A percentile compares a stretch with the other conserved stretches of the same genome.
Evolutionary conservation across 345 rosid species (phyloP).

Genomic region (Acer negundo): DNA sequence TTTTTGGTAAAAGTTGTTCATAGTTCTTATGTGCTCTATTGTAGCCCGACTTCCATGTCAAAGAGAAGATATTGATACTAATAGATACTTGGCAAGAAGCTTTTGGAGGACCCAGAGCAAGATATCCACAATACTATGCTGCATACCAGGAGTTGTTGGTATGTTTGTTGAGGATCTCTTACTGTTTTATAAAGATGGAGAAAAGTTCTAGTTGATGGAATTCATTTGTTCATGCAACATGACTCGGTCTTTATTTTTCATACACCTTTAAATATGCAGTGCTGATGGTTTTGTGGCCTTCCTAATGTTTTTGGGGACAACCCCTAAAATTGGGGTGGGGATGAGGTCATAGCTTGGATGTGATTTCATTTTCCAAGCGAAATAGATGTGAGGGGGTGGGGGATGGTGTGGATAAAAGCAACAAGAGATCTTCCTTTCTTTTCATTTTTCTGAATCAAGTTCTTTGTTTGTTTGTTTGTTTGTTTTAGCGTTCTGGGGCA

Average conservation of each 20-base stretch:
- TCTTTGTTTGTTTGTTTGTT: slow-evolving; percentile 21
- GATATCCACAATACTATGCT: slow-evolving; percentile 97
- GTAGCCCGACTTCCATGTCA: slow-evolving; percentile 87
- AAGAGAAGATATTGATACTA: slow-evolving; percentile 87
- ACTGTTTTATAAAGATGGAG: background rate
- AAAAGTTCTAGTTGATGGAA: slow-evolving; percentile 17
- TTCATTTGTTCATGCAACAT: slow-evolving; percentile 8
- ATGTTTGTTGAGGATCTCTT: slow-evolving; percentile 32
- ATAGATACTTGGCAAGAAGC: slow-evolving; percentile 99
- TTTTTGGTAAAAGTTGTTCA: slow-evolving; percentile 27
- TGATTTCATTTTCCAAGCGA: slow-evolving; percentile 1
- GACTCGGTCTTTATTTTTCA: slow-evolving; percentile 3
- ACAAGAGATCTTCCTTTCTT: slow-evolving; percentile 1
- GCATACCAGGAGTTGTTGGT: slow-evolving; percentile 99
- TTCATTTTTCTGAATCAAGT: slow-evolving; percentile 14
- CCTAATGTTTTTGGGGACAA: background rate
- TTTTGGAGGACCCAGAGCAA: slow-evolving; percentile 94
- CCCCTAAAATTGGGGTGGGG: background rate
- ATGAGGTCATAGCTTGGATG: background rate
- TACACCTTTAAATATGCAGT: background rate
- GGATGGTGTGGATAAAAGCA: background rate
- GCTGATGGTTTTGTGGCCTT: slow-evolving; percentile 4
- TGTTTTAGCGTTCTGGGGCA: slow-evolving; percentile 96
- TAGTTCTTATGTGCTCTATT: slow-evolving; percentile 34
- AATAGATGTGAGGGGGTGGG: background rate